Base-by-base conservation (phyloP, 768 basidiomycete species). In the Amanita brunnescens region DNA sequence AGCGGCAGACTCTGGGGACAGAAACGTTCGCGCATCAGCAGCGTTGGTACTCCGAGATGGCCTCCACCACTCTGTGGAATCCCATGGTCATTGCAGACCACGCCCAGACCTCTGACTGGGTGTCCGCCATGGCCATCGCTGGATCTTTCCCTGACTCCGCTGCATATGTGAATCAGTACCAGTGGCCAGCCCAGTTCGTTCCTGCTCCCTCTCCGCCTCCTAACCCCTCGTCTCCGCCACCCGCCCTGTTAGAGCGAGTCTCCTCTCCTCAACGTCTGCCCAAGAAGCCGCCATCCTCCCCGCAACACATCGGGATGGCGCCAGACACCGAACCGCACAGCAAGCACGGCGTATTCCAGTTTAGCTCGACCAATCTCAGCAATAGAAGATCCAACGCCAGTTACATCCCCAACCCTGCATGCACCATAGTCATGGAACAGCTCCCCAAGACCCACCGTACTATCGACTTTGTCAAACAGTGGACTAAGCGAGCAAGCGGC, bases 371-470 rank as follows among this genome's bases (percentile, higher is more conserved):
- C 6, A 35, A 44, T 21, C 20, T 52, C 18, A 20, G 26, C 29
- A 40, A 37, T 18, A 32, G 34, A 20, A 48, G 33, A 23, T 9
- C 48, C 16, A 38, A 39, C 21, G 48, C 10, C 9, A 47, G 33
- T 8, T 74, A 77, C 53, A 61, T 65, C 8, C 77, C 78, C 37
- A 73, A 74, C 55, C 74, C 74, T 5, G 64, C 72, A 2, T 69
- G 76, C 12, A 78, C 79, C 1, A 62, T 83, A 24, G 76, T 83
- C 21, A 72, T 83, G 64, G 78, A 81, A 55, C 72, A 74, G 47
- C 63, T 83, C 5, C 80, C 79, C 1, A 78, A 76, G 53, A 59
- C 68, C 3, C 67, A 71, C 55, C 74, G 78, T 40, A 70, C 64
- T 4, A 57, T 55, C 3, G 67, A 68, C 20, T 79, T 69, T 56